A percentile compares a stretch with the other conserved stretches of the same genome.
Evolutionary conservation across 2,329 filamentous ascomycete genomes (phyloP).

Genomic region (Phaeosphaeria sp.): DNA sequence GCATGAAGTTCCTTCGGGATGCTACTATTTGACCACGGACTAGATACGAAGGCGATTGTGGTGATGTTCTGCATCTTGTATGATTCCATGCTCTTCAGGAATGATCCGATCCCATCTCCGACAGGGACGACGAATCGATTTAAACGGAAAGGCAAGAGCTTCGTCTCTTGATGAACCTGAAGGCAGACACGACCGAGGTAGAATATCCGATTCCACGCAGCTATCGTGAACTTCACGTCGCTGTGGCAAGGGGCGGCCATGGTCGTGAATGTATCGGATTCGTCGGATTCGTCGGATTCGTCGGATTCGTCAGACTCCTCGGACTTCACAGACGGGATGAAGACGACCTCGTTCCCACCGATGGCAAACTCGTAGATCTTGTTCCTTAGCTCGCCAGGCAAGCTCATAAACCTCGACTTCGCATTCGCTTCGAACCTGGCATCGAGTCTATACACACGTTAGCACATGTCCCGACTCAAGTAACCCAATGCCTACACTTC

Average conservation of each 20-base stretch:
- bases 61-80: background rate
- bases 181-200: background rate
- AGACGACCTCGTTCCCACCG: background rate
- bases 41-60: background rate
- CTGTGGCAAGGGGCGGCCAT: background rate
- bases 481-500: background rate
- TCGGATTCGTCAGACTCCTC: too few species aligned
- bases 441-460: background rate
- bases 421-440: background rate
- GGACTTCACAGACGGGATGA: too few species aligned
- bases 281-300: too few species aligned
- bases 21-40: too few species aligned
- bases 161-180: background rate
- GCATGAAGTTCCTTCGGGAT: too few species aligned
- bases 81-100: background rate
- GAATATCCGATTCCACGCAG: background rate
- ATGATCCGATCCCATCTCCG: background rate
- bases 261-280: background rate
- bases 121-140: background rate
- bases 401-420: background rate
- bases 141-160: background rate
- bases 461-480: background rate
- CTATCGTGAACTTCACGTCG: background rate
- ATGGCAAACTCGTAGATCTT: slow-evolving; percentile 4
- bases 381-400: slow-evolving; percentile 7